Evolutionary conservation across 2,329 filamentous ascomycete genomes (phyloP), one percentile per base, ranked within the genome.

Genomic region (Trichoderma oligosporum): DNA sequence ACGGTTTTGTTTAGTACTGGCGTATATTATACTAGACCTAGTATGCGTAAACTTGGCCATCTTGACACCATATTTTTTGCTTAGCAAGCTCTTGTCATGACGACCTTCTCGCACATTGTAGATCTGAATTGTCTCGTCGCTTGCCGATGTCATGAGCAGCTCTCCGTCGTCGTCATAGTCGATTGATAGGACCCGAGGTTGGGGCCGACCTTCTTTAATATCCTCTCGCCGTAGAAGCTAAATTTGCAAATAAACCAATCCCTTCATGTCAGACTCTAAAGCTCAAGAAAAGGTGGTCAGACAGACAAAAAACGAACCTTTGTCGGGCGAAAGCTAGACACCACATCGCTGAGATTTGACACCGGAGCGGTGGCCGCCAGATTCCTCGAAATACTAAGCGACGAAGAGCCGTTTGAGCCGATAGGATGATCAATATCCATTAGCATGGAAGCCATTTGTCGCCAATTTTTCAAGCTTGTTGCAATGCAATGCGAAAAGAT

Each of bases 121-220:
- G 29, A 99, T 86, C 68, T 97, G 92, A 61, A 99, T 89, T 3
- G 90, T 95, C 71, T 97, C 92, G 72, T 99, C 94, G 75, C 90
- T 91, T 64, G 92, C 89, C 5, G 91, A 90, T 0, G 92, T 89
- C 73, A 99, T 91, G 59, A 95, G 82, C 48, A 93, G 88, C 72
- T 97, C 91, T 71, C 94, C 94, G 41, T 89, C 88, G 75, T 97
- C 92, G 72, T 97, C 92, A 70, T 96, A 99, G 76, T 99, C 93
- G 65, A 99, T 83, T 1, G 93, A 97, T 7, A 94, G 88, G 59
- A 97, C 84, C 62, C 85, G 80, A 4, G 86, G 83, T 49, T 79
- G 76, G 8, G 78, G 72, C 58, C 76, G 74, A 57, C 73, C 73
- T 45, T 81, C 79, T 64, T 81, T 82, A 38, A 77, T 64, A 60